Evolutionary conservation across 768 basidiomycete species (phyloP).

Genomic region (Amanita jacksonii): DNA sequence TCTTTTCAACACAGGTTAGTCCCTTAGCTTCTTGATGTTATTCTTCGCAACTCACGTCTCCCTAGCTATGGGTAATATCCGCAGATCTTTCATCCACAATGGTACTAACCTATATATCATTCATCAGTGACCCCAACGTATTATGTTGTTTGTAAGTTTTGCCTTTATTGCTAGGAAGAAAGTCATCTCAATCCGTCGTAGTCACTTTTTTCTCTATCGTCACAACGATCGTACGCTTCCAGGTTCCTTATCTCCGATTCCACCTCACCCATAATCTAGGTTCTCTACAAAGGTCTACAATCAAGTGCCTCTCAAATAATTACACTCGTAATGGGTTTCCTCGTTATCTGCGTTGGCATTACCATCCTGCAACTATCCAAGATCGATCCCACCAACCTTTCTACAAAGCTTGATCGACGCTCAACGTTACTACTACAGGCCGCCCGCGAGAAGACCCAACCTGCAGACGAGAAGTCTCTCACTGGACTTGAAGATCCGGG

Average conservation of each 20-base stretch:
- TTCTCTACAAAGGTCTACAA: slow-evolving; percentile 84
- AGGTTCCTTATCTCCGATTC: background rate
- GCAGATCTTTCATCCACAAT: background rate
- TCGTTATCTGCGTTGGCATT: slow-evolving; percentile 88
- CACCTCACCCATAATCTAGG: slow-evolving; percentile 25
- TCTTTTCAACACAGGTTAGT: slow-evolving; percentile 81
- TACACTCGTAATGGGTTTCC: slow-evolving; percentile 86
- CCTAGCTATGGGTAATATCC: slow-evolving; percentile 51
- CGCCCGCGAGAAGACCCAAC: slow-evolving; percentile 61
- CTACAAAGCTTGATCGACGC: slow-evolving; percentile 67
- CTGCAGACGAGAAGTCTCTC: slow-evolving; percentile 56
- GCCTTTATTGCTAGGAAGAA: background rate
- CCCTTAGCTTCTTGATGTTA: background rate
- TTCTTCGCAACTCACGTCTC: slow-evolving; percentile 9
- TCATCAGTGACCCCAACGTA: slow-evolving; percentile 73
- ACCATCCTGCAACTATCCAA: slow-evolving; percentile 93
- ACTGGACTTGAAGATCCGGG: slow-evolving; percentile 80
- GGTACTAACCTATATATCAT: slow-evolving; percentile 14
- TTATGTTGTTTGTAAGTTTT: slow-evolving; percentile 66
- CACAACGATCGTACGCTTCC: slow-evolving; percentile 59
- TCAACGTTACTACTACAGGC: slow-evolving; percentile 89
- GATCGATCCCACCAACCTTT: slow-evolving; percentile 76
- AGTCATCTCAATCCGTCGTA: slow-evolving; percentile 19
- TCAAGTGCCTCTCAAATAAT: slow-evolving; percentile 72
- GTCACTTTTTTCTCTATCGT: slow-evolving; percentile 82